Evolutionary conservation across 495 filamentous ascomycete species (phyloP).

Genomic region (Penicillium daleae): DNA sequence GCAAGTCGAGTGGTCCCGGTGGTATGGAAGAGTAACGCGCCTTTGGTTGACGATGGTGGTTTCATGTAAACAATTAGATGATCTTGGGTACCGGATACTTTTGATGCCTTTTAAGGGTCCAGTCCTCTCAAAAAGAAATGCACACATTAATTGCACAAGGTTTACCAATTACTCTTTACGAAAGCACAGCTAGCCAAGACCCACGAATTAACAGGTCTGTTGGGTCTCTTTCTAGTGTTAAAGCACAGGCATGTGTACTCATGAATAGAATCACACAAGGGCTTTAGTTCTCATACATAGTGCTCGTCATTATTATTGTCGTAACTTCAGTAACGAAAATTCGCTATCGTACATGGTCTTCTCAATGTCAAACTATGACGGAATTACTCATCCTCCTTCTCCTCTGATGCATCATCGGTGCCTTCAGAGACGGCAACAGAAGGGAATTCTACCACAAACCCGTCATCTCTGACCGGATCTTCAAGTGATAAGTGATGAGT

Average conservation of each 20-base stretch:
- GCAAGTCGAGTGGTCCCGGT: slow-evolving; percentile 46
- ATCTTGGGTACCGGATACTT: slow-evolving; percentile 20
- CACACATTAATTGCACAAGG: slow-evolving; percentile 27
- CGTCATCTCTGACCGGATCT: slow-evolving; percentile 54
- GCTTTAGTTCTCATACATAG: not conserved
- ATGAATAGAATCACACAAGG: not conserved
- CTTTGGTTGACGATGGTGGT: slow-evolving; percentile 28
- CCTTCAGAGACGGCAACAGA: slow-evolving; percentile 16
- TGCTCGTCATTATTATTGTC: slow-evolving; percentile 10
- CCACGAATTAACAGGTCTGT: too few species aligned
- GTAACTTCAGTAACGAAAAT: slow-evolving; percentile 5
- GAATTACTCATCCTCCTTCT: slow-evolving; percentile 18
- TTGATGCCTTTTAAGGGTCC: slow-evolving; percentile 20
- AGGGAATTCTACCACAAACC: slow-evolving; percentile 46
- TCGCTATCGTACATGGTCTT: slow-evolving; percentile 3
- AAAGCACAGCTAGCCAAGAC: not conserved
- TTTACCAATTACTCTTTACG: not conserved
- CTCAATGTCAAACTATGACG: not conserved
- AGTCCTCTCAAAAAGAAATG: slow-evolving; percentile 36
- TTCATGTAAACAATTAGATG: slow-evolving; percentile 37
- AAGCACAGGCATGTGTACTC: not conserved
- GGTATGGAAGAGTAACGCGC: slow-evolving; percentile 51
- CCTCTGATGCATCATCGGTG: slow-evolving; percentile 13
- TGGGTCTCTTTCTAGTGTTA: not conserved
- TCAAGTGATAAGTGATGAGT: slow-evolving; percentile 42